Conservation (phyloP, 2,329 filamentous ascomycete genomes). For the Calonectria pseudoreteaudii region DNA sequence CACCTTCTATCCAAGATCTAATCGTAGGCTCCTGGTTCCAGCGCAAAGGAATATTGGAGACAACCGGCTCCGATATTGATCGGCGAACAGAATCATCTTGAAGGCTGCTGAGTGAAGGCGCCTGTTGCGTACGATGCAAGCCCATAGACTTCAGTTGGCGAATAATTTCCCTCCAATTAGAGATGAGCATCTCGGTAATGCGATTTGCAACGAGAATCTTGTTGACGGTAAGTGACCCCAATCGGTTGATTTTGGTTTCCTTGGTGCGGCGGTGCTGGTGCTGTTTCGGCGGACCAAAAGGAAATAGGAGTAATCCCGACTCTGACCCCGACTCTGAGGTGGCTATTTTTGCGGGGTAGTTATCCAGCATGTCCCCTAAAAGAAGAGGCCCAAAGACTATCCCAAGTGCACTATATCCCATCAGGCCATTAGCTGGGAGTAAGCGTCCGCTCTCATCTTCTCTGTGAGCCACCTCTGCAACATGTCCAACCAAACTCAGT, state of each 20-base stretch:
- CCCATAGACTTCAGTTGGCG: slow-evolving; percentile 66
- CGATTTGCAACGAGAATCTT: slow-evolving; percentile 69
- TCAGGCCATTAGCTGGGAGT: slow-evolving; percentile 67
- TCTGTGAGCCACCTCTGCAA: slow-evolving; percentile 64
- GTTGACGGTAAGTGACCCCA: slow-evolving; percentile 56
- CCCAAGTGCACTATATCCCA: slow-evolving; percentile 73
- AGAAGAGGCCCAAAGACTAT: slow-evolving; percentile 75
- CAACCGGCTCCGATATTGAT: slow-evolving; percentile 56
- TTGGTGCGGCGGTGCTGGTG: slow-evolving; percentile 42
- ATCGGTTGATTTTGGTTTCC: slow-evolving; percentile 12
- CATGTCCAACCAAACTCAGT: slow-evolving; percentile 69
- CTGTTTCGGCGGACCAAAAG: slow-evolving; percentile 56
- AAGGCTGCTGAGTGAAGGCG: slow-evolving; percentile 27
- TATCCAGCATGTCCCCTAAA: slow-evolving; percentile 66
- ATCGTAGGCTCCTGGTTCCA: slow-evolving; percentile 43
- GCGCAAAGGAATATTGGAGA: slow-evolving; percentile 51
- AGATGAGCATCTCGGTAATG: slow-evolving; percentile 74
- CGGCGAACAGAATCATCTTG: slow-evolving; percentile 46
- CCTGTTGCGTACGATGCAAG: slow-evolving; percentile 39
- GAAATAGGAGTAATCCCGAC: slow-evolving; percentile 56
- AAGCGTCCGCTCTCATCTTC: slow-evolving; percentile 65
- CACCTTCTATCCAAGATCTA: slow-evolving; percentile 20
- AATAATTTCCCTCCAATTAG: slow-evolving; percentile 74
- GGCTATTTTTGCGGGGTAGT: slow-evolving; percentile 61
- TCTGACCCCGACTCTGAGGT: slow-evolving; percentile 54